Base-by-base conservation (phyloP, 2,329 filamentous ascomycete species). In the Moelleriella libera region DNA sequence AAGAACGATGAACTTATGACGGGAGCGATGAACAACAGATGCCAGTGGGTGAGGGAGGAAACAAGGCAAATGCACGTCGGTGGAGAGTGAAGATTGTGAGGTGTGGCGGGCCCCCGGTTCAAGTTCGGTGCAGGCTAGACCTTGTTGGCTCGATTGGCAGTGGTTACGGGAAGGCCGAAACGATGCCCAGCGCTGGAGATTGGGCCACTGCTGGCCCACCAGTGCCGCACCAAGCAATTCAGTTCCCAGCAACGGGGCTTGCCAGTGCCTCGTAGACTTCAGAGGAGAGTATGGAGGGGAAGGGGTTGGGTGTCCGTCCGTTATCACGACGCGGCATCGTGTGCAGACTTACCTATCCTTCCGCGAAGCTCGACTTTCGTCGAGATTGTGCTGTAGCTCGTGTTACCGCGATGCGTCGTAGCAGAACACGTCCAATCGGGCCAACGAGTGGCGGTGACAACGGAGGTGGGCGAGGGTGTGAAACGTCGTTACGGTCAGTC, bases 81-180 rank as follows among this genome's bases (percentile, higher is more conserved):
- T 46, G 28, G 12, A 31, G 42, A 42, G 40, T 37, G 46, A 49
- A 48, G 47, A 46, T 32, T 51, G 14, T 47, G 45, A 50, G 49
- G 41, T 46, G 44, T 31, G n/a, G 40, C 44, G 41, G 47, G 50
- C 52, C 52, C 52, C 49, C 49, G 51, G 49, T 43, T 45, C 29
- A 51, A 51, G 49, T 50, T 51, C 47, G 51, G 52, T 45, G 49
- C 47, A 51, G 43, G 43, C 40, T 37, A 31, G 30, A 37, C 43
- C 30, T 29, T 21, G 42, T 39, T 11, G 34, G 30, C 42, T 42
- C 32, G 30, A 29, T 37, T 34, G 29, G 41, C 21, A 14, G 32
- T 31, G 40, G 44, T 31, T 42, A 41, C 44, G 44, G 49, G 29
- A 40, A 40, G 32, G 41, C 34, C 49, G 46, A n/a, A 32, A 30